Percentiles rank a stretch among this genome's conserved stretches.
These are phyloP conservation scores for Zasmidium citrigriseum DNA, from an alignment of 2,329 filamentous ascomycete genomes.

Conservation along the genomic window DNA sequence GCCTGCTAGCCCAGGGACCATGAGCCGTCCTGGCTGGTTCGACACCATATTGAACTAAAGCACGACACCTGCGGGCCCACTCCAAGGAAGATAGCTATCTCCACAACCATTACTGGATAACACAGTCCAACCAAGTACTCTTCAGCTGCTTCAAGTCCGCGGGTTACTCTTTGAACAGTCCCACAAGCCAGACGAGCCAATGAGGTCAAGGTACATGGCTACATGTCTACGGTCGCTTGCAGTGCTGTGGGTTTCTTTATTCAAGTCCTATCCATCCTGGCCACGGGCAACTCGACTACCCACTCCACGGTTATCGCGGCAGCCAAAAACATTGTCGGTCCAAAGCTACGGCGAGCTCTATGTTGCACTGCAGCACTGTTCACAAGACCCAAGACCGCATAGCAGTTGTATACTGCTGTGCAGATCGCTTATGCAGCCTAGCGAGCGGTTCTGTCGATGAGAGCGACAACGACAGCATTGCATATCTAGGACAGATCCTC, in stretches of 20 bases:
- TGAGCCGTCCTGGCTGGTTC: neutral
- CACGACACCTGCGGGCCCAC: neutral
- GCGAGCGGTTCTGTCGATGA: neutral
- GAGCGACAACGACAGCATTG: neutral
- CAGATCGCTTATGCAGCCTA: neutral
- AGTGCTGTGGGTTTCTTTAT: too few species aligned
- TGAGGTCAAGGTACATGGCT: too few species aligned
- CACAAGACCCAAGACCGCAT: neutral
- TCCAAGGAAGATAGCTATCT: too few species aligned
- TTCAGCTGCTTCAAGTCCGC: too few species aligned
- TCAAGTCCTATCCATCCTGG: neutral
- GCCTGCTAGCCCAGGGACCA: neutral
- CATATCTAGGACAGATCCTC: too few species aligned
- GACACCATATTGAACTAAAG: neutral
- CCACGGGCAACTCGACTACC: neutral
- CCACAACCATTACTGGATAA: too few species aligned
- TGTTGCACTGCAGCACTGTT: neutral
- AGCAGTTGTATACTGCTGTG: neutral
- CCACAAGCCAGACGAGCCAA: too few species aligned
- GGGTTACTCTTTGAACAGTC: too few species aligned
- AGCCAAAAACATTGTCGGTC: neutral
- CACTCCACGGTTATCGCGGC: neutral
- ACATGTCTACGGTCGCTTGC: too few species aligned
- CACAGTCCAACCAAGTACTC: too few species aligned
- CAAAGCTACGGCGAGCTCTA: neutral